Evolutionary conservation across 495 filamentous ascomycete species (phyloP), one percentile per base, ranked within the genome.

Genomic region (Apodospora peruviana): DNA sequence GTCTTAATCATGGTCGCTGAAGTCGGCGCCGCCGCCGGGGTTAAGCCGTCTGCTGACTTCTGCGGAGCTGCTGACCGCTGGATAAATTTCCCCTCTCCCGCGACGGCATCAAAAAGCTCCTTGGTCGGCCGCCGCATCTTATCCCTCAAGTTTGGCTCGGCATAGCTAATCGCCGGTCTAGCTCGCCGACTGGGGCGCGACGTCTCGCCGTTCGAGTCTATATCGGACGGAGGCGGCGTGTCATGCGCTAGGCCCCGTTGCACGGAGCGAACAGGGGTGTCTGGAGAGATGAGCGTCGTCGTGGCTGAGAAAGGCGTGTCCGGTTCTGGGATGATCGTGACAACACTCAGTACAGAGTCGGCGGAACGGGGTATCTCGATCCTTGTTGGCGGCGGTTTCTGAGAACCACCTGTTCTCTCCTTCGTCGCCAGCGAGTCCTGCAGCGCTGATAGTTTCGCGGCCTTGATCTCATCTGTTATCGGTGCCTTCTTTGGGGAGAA

Each of bases 51-150:
- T 5, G 48, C 46, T 43, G 62, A 66, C 21, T 21, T 29, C 9
- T 17, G 7, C 16, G 42, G 17, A 14, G 44, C 44, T 27, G 48
- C 27, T 32, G 53, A 48, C 38, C 70, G 62, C 18, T 65, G 64
- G 22, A 60, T 53, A 20, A 69, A 67, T 48, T 74, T 76, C 35
- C 66, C 77, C 45, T 80, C 76, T 5, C 70, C 74, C 3, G 68
- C 58, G 36, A 91, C 87, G 7, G 87, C 87, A 61, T 88, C 85
- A 29, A 83, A 74, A 5, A 91, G 65, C 45, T 85, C 77, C 51
- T 85, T 87, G 14, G 83, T 85, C 18, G 87, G 84, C 42, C 89
- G 81, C 43, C 89, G 78, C 89, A 95, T 94, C 69, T 95, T 95
- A 56, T 83, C 85, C 43, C 86, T 76, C 25, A 95, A 70, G 58